These are phyloP conservation scores for Raffaelea arxii DNA, from an alignment of 2,329 filamentous ascomycete species.

Conservation along the genomic window DNA sequence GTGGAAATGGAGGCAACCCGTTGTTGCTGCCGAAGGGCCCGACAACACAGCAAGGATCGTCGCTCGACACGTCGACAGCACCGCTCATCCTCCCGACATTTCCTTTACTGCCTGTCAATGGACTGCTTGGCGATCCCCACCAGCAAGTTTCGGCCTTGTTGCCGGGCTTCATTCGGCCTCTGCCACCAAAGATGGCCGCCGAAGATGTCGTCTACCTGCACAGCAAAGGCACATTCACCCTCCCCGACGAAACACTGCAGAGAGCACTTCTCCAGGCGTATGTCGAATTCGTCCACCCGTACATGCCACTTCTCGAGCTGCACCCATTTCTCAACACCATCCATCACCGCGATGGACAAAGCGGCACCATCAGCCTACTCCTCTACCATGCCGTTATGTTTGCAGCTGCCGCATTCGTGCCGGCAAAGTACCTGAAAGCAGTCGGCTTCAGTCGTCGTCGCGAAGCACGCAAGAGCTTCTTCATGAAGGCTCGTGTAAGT, in stretches of 20 bases:
- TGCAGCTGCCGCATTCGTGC: slow-evolving; percentile 78
- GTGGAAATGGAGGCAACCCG: slow-evolving; percentile 3
- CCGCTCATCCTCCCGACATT: slow-evolving; percentile 8
- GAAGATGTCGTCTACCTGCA: slow-evolving; percentile 79
- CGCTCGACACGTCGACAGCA: neutral
- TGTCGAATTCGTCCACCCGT: slow-evolving; percentile 84
- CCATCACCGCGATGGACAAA: slow-evolving; percentile 55
- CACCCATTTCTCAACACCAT: slow-evolving; percentile 50
- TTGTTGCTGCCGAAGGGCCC: slow-evolving; percentile 8
- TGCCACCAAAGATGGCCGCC: slow-evolving; percentile 64
- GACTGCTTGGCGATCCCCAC: slow-evolving; percentile 16
- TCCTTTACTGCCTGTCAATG: slow-evolving; percentile 13
- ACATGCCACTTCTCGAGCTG: slow-evolving; percentile 78
- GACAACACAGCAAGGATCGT: neutral
- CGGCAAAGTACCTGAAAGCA: slow-evolving; percentile 63
- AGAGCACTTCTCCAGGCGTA: slow-evolving; percentile 76
- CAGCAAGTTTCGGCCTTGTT: slow-evolving; percentile 32
- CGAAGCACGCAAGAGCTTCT: slow-evolving; percentile 77
- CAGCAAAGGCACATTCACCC: slow-evolving; percentile 72
- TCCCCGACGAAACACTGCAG: slow-evolving; percentile 62
- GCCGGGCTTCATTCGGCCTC: slow-evolving; percentile 64
- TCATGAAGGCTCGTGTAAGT: slow-evolving; percentile 75
- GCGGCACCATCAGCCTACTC: slow-evolving; percentile 69
- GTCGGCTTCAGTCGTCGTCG: slow-evolving; percentile 73
- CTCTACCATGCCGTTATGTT: slow-evolving; percentile 96